These are phyloP conservation scores for Papiliotrema flavescens DNA, from an alignment of 1,284 basidiomycete species.

Conservation along the genomic window DNA sequence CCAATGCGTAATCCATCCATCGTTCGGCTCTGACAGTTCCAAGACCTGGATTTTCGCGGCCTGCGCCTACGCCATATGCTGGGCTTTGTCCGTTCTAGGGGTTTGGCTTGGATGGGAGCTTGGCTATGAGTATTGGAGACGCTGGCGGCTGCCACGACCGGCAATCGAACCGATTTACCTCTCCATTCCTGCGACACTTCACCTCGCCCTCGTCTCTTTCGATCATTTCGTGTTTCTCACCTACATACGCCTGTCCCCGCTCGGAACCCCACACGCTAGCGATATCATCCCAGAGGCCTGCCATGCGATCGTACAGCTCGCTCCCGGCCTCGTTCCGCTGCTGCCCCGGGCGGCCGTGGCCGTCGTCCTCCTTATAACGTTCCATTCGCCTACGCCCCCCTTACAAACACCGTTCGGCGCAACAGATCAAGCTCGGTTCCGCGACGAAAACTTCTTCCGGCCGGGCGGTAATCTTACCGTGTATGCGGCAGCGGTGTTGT, in stretches of 20 bases:
- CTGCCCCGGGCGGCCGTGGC: constrained; percentile 73
- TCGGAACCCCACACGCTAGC: constrained; percentile 36
- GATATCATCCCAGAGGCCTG: constrained; percentile 63
- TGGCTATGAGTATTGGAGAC: constrained; percentile 69
- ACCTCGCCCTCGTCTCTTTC: constrained; percentile 70
- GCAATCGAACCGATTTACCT: constrained; percentile 74
- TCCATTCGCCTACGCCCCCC: constrained; percentile 55
- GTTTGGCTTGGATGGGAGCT: constrained; percentile 76
- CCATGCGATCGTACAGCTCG: constrained; percentile 72
- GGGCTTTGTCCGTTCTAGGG: constrained; percentile 67
- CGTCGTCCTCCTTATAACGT: constrained; percentile 64
- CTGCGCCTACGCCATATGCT: constrained; percentile 59
- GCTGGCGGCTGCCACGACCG: constrained; percentile 78
- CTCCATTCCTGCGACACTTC: constrained; percentile 68
- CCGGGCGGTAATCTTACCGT: constrained; percentile 60
- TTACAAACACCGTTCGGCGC: constrained; percentile 49
- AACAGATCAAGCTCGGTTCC: constrained; percentile 23
- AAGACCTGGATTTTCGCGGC: constrained; percentile 33
- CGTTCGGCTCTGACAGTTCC: constrained; percentile 8
- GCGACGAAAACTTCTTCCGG: constrained; percentile 71
- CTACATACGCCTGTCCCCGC: constrained; percentile 68
- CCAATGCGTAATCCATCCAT: constrained; percentile 29
- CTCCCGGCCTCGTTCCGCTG: constrained; percentile 68
- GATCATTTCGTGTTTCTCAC: constrained; percentile 76
- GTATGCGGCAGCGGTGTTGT: constrained; percentile 69